Percentiles rank a stretch among this genome's conserved stretches.
Conservation (phyloP, 495 filamentous ascomycete genomes). For the Ascodesmis nigricans region DNA sequence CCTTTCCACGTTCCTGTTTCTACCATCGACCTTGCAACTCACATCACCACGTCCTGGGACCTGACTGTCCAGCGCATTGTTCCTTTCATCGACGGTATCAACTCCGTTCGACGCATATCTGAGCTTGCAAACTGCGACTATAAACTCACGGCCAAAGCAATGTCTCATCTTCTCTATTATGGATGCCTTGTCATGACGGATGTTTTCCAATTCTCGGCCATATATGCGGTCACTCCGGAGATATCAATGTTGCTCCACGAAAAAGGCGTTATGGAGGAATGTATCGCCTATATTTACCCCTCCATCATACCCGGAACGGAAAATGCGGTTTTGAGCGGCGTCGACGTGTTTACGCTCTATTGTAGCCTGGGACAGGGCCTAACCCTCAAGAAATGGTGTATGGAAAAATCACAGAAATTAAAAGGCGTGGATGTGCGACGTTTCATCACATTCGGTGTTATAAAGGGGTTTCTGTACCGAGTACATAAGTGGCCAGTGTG, state of each 20-base stretch:
- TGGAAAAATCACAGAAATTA: constrained; percentile 40
- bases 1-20: constrained; percentile 79
- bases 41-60: constrained; percentile 75
- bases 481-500: constrained; percentile 82
- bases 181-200: constrained; percentile 70
- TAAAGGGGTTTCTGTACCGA: constrained; percentile 85
- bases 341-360: constrained; percentile 48
- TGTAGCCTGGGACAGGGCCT: constrained; percentile 53
- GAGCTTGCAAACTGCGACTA: constrained; percentile 65
- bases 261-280: constrained; percentile 61
- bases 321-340: constrained; percentile 22
- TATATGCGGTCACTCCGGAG: constrained; percentile 64
- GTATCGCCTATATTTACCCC: constrained; percentile 50
- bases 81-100: constrained; percentile 70
- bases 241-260: constrained; percentile 51
- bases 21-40: constrained; percentile 52
- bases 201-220: constrained; percentile 76
- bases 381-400: constrained; percentile 61
- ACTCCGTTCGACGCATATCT: constrained; percentile 65
- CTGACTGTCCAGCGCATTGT: constrained; percentile 66
- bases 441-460: constrained; percentile 84
- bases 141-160: constrained; percentile 57
- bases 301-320: constrained; percentile 8
- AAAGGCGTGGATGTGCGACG: constrained; percentile 63
- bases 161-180: constrained; percentile 78